Evolutionary conservation across 1,284 basidiomycete species (phyloP).

Genomic region (Leccinum solheimii): DNA sequence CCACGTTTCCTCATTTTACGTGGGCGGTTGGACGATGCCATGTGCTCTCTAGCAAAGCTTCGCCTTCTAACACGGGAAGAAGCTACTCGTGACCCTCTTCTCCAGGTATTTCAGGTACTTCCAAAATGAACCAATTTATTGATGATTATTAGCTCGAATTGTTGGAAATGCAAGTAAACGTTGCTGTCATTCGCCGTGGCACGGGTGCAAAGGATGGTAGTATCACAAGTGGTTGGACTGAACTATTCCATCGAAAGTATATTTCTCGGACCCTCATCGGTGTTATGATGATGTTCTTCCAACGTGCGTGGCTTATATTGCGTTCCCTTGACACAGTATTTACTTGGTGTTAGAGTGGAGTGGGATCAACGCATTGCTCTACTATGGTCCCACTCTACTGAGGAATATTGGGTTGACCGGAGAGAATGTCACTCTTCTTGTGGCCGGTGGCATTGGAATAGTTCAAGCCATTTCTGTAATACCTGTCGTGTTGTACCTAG

Average conservation of each 20-base stretch:
- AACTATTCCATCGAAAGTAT: slow-evolving; percentile 54
- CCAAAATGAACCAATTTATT: slow-evolving; percentile 3
- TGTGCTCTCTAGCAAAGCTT: slow-evolving; percentile 51
- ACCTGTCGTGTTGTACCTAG: slow-evolving; percentile 71
- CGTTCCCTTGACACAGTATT: slow-evolving; percentile 1
- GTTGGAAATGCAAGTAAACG: slow-evolving; percentile 71
- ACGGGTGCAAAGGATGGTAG: slow-evolving; percentile 21
- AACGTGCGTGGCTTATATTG: slow-evolving; percentile 50
- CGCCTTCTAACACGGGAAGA: slow-evolving; percentile 43
- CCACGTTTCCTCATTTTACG: slow-evolving; percentile 66
- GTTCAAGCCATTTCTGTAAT: slow-evolving; percentile 75
- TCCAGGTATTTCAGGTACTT: slow-evolving; percentile 43
- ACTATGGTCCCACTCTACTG: slow-evolving; percentile 78
- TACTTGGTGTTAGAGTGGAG: slow-evolving; percentile 62
- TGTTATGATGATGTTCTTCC: slow-evolving; percentile 74
- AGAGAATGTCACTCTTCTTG: slow-evolving; percentile 56
- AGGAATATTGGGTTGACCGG: slow-evolving; percentile 58
- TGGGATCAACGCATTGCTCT: slow-evolving; percentile 78
- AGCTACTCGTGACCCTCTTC: slow-evolving; percentile 48
- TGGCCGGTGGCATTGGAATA: slow-evolving; percentile 78
- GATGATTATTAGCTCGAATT: slow-evolving; percentile 55
- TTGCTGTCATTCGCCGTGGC: slow-evolving; percentile 44
- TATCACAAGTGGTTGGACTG: slow-evolving; percentile 46
- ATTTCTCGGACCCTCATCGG: slow-evolving; percentile 64
- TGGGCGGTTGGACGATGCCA: slow-evolving; percentile 57